These are phyloP conservation scores for Kalmusia sp. DNA, from an alignment of 2,329 filamentous ascomycete genomes.

Conservation along the genomic window DNA sequence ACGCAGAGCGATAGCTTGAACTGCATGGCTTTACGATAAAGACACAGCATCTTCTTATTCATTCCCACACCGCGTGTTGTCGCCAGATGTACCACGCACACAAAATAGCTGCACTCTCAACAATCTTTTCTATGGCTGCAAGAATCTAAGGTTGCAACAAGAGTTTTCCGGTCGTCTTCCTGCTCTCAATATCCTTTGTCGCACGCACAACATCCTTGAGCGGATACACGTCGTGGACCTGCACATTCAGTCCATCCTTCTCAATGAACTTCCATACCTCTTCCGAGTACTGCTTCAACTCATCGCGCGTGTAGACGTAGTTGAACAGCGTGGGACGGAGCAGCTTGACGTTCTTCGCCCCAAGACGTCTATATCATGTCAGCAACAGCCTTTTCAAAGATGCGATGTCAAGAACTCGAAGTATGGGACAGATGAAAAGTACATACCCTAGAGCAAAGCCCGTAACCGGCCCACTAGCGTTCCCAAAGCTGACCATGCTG, in stretches of 20 bases:
- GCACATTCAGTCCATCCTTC: slow-evolving; percentile 73
- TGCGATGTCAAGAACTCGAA: too few relatives aligned
- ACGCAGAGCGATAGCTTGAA: too few relatives aligned
- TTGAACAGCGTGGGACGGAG: slow-evolving; percentile 75
- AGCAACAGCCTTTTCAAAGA: too few relatives aligned
- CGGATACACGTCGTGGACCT: slow-evolving; percentile 79
- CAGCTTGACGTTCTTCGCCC: slow-evolving; percentile 78
- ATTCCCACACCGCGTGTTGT: too few relatives aligned
- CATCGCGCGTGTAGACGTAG: slow-evolving; percentile 67
- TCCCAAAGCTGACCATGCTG: slow-evolving; percentile 79
- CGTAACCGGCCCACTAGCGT: slow-evolving; percentile 80
- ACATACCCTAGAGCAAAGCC: slow-evolving; percentile 68
- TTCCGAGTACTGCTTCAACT: slow-evolving; percentile 72
- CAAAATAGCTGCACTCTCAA: too few relatives aligned
- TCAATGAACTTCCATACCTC: slow-evolving; percentile 78
- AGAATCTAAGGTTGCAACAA: slow-evolving; percentile 69
- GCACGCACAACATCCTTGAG: slow-evolving; percentile 75
- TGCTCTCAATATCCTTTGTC: slow-evolving; percentile 77
- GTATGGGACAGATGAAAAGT: slow-evolving; percentile 4
- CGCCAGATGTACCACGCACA: too few relatives aligned
- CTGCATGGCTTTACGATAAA: too few relatives aligned
- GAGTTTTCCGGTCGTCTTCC: slow-evolving; percentile 85
- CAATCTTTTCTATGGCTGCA: slow-evolving; percentile 64
- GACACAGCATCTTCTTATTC: too few relatives aligned
- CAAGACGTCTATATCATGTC: slow-evolving; percentile 55